Percentiles rank a stretch among this genome's conserved stretches.
Conservation (phyloP, 345 rosid genomes). For the Salix exigua region DNA sequence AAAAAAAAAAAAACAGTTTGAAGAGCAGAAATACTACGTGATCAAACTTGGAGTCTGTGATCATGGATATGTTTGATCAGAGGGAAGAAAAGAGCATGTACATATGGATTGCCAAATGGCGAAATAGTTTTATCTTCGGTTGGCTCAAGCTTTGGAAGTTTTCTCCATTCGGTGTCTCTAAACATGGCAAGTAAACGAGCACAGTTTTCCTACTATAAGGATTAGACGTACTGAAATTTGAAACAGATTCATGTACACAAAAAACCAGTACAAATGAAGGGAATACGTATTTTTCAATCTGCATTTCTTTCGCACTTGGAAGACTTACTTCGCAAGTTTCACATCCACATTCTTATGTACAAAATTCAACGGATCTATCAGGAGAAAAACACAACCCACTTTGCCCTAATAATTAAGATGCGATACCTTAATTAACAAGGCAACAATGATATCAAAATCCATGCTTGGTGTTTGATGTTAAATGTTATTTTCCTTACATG, state of each 20-base stretch:
- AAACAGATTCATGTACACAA: constrained; percentile 4
- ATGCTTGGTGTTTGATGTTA: neutral
- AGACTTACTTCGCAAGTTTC: neutral
- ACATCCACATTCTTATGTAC: neutral
- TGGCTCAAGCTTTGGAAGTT: constrained; percentile 5
- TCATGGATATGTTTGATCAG: neutral
- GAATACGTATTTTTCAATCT: neutral
- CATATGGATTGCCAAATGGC: neutral
- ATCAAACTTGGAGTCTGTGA: neutral
- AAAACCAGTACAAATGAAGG: neutral
- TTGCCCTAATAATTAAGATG: neutral
- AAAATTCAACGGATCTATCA: neutral
- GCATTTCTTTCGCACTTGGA: neutral
- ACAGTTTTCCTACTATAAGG: neutral
- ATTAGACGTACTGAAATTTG: neutral
- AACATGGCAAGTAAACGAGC: neutral
- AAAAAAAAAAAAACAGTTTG: too few relatives aligned
- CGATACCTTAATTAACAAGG: neutral
- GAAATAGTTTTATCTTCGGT: neutral
- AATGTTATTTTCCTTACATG: neutral
- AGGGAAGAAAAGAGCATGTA: neutral
- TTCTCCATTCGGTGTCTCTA: constrained; percentile 3
- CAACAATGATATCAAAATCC: neutral
- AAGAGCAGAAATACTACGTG: neutral
- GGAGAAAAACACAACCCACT: neutral